Percentiles rank a stretch among this genome's conserved stretches.
Conservation (phyloP, 2,329 filamentous ascomycete genomes). For the Emericellopsis atlantica region DNA sequence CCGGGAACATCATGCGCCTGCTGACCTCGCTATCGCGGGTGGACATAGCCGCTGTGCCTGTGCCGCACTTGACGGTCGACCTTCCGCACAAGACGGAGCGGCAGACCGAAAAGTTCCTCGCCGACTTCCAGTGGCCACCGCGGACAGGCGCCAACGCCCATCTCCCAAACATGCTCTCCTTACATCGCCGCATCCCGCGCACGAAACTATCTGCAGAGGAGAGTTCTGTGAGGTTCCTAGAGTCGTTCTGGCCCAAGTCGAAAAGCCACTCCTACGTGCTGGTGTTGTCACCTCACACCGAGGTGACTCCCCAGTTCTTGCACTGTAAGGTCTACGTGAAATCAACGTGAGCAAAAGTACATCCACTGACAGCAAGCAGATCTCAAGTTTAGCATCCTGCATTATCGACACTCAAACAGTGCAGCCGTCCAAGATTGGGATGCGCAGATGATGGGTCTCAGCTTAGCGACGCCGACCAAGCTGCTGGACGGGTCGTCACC, state of each 20-base stretch:
- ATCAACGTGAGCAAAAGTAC: too few relatives aligned
- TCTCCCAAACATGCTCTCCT: slow-evolving; percentile 43
- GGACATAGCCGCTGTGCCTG: slow-evolving; percentile 58
- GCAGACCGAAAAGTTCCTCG: slow-evolving; percentile 49
- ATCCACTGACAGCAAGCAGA: slow-evolving; percentile 26
- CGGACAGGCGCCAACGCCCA: slow-evolving; percentile 18
- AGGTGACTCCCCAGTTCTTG: slow-evolving; percentile 71
- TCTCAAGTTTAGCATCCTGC: slow-evolving; percentile 63
- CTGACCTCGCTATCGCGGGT: slow-evolving; percentile 63
- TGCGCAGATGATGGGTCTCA: slow-evolving; percentile 59
- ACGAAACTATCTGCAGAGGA: slow-evolving; percentile 52
- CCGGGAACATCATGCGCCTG: slow-evolving; percentile 64
- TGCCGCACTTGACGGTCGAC: slow-evolving; percentile 74
- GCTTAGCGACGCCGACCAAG: slow-evolving; percentile 59
- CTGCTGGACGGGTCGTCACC: slow-evolving; percentile 46
- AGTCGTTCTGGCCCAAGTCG: slow-evolving; percentile 73
- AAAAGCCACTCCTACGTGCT: slow-evolving; percentile 60
- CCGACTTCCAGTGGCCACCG: slow-evolving; percentile 57
- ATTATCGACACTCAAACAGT: slow-evolving; percentile 58
- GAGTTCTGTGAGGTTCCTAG: slow-evolving; percentile 62
- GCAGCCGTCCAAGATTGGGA: slow-evolving; percentile 30
- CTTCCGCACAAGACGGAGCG: slow-evolving; percentile 60
- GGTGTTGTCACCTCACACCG: slow-evolving; percentile 69
- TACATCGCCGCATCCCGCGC: slow-evolving; percentile 61
- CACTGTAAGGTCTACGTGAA: slow-evolving; percentile 43